Percentiles rank a stretch among this genome's conserved stretches.
Evolutionary conservation across 805 yeast genomes (phyloP).

Genomic region (Grigorovia jiainica): DNA sequence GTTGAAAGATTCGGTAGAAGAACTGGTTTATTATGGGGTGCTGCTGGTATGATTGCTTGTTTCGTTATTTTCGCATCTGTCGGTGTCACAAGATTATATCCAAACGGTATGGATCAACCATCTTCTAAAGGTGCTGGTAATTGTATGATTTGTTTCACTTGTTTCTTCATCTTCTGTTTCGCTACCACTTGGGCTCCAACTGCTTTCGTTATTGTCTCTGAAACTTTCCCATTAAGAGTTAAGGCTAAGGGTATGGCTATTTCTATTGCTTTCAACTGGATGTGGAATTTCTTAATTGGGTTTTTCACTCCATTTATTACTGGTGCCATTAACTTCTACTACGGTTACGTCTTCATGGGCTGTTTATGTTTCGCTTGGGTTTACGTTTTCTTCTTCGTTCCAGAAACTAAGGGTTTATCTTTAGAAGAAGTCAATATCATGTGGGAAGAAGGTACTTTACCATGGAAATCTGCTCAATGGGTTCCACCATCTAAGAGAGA

Average conservation of each 20-base stretch:
- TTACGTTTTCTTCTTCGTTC: conserved; percentile 60
- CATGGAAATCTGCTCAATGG: conserved; percentile 38
- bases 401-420: conserved; percentile 70
- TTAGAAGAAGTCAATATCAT: conserved; percentile 71
- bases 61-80: conserved; percentile 45
- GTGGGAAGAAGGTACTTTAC: conserved; percentile 31
- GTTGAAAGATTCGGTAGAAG: conserved; percentile 51
- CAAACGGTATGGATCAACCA: conserved; percentile 29
- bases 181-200: conserved; percentile 72
- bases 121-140: conserved; percentile 50
- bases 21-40: conserved; percentile 39
- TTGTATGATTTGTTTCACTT: conserved; percentile 62
- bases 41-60: conserved; percentile 39
- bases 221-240: conserved; percentile 64
- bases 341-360: conserved; percentile 54
- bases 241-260: conserved; percentile 46
- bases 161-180: conserved; percentile 61
- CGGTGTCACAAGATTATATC: conserved; percentile 42
- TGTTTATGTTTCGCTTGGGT: conserved; percentile 45
- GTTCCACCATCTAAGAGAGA: conserved; percentile 37
- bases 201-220: conserved; percentile 55
- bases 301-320: conserved; percentile 66
- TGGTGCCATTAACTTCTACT: conserved; percentile 51
- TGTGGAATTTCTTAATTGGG: conserved; percentile 56
- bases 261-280: conserved; percentile 52